Percentiles rank a stretch among this genome's conserved stretches.
Conservation (phyloP, 2,329 filamentous ascomycete genomes). For the Colletotrichum aenigma region DNA sequence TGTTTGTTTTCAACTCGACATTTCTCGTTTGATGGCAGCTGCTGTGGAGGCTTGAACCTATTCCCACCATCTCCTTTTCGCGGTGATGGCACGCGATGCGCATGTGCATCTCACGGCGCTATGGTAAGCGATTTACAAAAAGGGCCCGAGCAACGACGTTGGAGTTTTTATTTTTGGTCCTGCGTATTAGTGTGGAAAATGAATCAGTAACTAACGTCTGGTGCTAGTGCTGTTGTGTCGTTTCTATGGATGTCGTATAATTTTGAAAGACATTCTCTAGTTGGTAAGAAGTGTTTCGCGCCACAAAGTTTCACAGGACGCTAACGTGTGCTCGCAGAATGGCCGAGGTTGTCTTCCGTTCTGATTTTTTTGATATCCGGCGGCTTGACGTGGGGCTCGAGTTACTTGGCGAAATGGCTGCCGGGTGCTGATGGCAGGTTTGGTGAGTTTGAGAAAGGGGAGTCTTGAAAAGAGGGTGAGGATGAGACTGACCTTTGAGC, state of each 20-base stretch:
- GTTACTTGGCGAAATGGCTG: constrained; percentile 49
- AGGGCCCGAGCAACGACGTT: neutral
- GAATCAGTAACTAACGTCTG: neutral
- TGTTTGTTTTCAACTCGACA: neutral
- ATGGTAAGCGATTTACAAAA: constrained; percentile 29
- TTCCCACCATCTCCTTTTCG: neutral
- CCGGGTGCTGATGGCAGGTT: constrained; percentile 53
- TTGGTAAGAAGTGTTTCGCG: constrained; percentile 39
- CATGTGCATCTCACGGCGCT: constrained; percentile 37
- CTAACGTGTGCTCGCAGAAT: constrained; percentile 37
- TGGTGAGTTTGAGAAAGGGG: constrained; percentile 26
- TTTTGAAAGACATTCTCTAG: constrained; percentile 52
- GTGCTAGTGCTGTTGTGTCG: constrained; percentile 46
- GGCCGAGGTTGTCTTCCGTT: constrained; percentile 51
- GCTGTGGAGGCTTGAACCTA: neutral
- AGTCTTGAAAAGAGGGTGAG: neutral
- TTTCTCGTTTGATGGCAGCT: neutral
- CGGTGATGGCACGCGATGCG: constrained; percentile 33
- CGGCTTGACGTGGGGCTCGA: constrained; percentile 41
- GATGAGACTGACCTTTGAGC: neutral
- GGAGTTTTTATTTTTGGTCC: neutral
- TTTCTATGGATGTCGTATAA: constrained; percentile 53
- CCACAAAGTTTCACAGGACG: neutral
- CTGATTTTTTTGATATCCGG: constrained; percentile 52
- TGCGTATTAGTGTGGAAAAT: neutral